Base-by-base conservation (phyloP, 2,329 filamentous ascomycete species). In the Aureobasidium sp. region DNA sequence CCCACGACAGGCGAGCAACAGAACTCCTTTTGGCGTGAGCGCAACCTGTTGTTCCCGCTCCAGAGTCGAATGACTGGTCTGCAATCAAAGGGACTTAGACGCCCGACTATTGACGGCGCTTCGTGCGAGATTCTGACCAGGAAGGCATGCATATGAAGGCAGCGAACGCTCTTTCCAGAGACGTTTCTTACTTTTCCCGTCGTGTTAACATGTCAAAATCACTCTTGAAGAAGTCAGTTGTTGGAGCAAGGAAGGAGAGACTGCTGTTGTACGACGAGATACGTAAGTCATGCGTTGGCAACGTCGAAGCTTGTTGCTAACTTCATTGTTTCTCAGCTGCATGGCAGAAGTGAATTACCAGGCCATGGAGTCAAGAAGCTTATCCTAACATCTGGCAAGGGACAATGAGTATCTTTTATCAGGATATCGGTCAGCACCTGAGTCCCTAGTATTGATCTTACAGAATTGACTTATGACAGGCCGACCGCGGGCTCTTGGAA, bases 71-170 rank as follows among this genome's bases (percentile, higher is more conserved):
- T 24, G 51, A 43, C 9, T 39, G n/a, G 6, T 46, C 20, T 63
- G 55, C 59, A 67, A 15, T 66, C 60, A 12, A 67, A 55, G n/a
- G n/a, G 6, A 62, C 63, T 55, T 66, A 67, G 20, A 8, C 29
- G 15, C n/a, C 39, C 39, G 9, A 41, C 39, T 2, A 41, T 20
- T 41, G 39, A 32, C 47, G n/a, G 47, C 47, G 47, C 47, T 50
- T 50, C 47, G 47, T 10, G 47, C 9, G 26, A 17, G 24, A 13
- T 1, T 27, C 20, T 26, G 24, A 27, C 1, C 24, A 46, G 27
- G 27, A 48, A 32, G 46, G 46, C 13, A 9, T 17, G 46, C 13
- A 48, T 52, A 52, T 52, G 32, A 52, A 52, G 17, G 10, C 29
- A 13, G 17, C n/a, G 20, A 34, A n/a, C 29, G 15, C 48, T 5